Evolutionary conservation across 176 grass and related monocot genomes (phyloP).

Genomic region (Oryza glumipatula): DNA sequence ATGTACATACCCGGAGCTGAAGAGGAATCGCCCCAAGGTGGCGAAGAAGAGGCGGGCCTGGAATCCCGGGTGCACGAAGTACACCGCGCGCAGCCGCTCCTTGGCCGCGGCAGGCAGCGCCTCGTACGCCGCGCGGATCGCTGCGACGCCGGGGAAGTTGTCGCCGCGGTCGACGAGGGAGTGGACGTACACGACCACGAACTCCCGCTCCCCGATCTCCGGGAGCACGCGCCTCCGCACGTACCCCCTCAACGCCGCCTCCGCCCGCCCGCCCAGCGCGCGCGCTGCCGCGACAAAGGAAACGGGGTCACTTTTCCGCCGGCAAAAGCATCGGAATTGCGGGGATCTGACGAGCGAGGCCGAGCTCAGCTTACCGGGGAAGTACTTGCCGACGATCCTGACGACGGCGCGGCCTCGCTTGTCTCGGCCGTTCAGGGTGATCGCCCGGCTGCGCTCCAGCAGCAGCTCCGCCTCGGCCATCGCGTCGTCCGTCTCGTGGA

Average conservation of each 20-base stretch:
- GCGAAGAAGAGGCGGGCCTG: slow-evolving; percentile 93
- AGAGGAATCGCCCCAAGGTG: slow-evolving; percentile 80
- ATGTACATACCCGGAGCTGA: slow-evolving; percentile 58
- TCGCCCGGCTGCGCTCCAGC: slow-evolving; percentile 63
- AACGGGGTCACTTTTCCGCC: background rate
- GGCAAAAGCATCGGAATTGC: background rate
- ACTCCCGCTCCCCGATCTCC: slow-evolving; percentile 48
- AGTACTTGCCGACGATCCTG: slow-evolving; percentile 82
- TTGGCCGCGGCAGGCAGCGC: slow-evolving; percentile 42
- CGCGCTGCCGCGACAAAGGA: slow-evolving; percentile 34
- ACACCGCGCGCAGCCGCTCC: slow-evolving; percentile 63
- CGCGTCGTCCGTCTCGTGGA: background rate
- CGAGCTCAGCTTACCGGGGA: slow-evolving; percentile 51
- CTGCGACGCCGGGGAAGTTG: slow-evolving; percentile 77
- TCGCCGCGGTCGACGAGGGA: slow-evolving; percentile 58
- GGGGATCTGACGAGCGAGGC: no score
- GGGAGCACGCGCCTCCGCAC: slow-evolving; percentile 57
- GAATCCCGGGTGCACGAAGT: slow-evolving; percentile 89
- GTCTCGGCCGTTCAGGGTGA: slow-evolving; percentile 69
- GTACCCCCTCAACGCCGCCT: slow-evolving; percentile 51
- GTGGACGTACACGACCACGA: slow-evolving; percentile 83
- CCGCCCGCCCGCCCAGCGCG: slow-evolving; percentile 57
- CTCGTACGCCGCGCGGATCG: slow-evolving; percentile 69
- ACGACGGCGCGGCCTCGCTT: slow-evolving; percentile 62
- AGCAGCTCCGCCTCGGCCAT: slow-evolving; percentile 43